Base-by-base conservation (phyloP, 192 early-diverging fungal genomes). In the Rhizoclosmatium sp. region DNA sequence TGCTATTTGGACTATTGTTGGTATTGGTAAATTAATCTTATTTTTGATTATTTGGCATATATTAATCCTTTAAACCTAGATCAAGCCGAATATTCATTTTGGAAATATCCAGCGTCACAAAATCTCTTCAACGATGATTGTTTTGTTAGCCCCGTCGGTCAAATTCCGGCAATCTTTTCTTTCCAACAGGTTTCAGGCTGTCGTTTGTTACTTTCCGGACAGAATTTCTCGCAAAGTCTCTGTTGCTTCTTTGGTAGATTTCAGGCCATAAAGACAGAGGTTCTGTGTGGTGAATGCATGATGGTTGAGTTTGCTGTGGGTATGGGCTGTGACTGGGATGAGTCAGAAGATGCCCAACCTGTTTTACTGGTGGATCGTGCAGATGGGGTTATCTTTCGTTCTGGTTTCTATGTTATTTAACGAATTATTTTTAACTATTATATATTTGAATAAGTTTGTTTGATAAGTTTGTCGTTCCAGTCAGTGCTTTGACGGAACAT, bases 1-100 rank as follows among this genome's bases (percentile, higher is more conserved):
- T 21, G 93, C 95, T 1, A 93, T 97, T 19, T 97, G 96, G 96
- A 97, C 96, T 4, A 92, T 97, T 80, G 94, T 97, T 5, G 93
- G 95, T 45, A 94, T 94, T 54, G 51, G 51, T 54, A 16, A 54
- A 45, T 65, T 5, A 10, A 65, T 0, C 62, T 65, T 65, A 14
- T 69, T 69, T 19, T 47, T 69, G n/a, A 69, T 42, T 45, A 47
- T 19, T 10, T 71, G 70, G 44, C n/a, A 3, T 5, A 60, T 74
- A 56, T 58, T 47, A 0, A 39, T 54, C 51, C 31, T 31, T 31
- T 31, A 31, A 31, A 31, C 31, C 31, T 31, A 31, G 59, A 71
- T 0, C 59, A 79, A 62, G 16, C 64, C 3, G 62, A 71, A 60
- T 31, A 31, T 62, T 45, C 47, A 56, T 49, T 80, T 65, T 68